Base-by-base conservation (phyloP, 345 rosid species). In the Ceriops tagal region DNA sequence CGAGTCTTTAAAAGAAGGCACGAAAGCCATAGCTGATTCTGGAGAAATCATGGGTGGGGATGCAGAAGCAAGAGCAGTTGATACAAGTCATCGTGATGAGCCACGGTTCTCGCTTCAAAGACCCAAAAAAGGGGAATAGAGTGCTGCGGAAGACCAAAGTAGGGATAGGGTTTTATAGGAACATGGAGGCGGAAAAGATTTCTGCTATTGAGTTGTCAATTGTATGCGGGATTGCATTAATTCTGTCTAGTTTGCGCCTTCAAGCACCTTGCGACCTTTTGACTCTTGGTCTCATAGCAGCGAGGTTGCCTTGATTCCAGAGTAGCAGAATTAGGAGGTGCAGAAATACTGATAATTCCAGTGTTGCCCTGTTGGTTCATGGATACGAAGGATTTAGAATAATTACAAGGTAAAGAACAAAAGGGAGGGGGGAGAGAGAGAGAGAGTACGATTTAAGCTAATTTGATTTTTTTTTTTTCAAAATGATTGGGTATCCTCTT, bases 61-160 rank as follows among this genome's bases (percentile, higher is more conserved):
- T 3, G 51, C 26, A 65, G 16, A 13, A 43, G 68, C 70, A 52
- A 74, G 66, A 61, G 57, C 74, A 52, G 73, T 51, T 53, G 76
- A 66, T 58, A 53, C 49, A 28, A 55, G 67, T 68, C 65, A 65
- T 43, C 18, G 3, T 18, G 63, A 27, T 49, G 75, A 62, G 58
- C 79, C 83, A 2, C 69, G 28, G 35, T 93, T 91, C 73, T 85
- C 98, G 35, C 98, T 93, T 72, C 96, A 93, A 78, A 69, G 72
- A 61, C 79, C 83, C 62, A 74, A 26, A 72, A 79, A 71, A 71
- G 75, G 66, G 21, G 73, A 86, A 66, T 74, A 74, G 68, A 43
- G 30, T 46, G 37, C 62, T 43, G 6, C 15, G 34, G 20, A 63
- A 8, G 49, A 13, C 19, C 19, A 43, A 10, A 3, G 18, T 43